Evolutionary conservation across 352 stramenopile species (phyloP), one percentile per base, ranked within the genome.

Genomic region (Paralagenidium karlingii): DNA sequence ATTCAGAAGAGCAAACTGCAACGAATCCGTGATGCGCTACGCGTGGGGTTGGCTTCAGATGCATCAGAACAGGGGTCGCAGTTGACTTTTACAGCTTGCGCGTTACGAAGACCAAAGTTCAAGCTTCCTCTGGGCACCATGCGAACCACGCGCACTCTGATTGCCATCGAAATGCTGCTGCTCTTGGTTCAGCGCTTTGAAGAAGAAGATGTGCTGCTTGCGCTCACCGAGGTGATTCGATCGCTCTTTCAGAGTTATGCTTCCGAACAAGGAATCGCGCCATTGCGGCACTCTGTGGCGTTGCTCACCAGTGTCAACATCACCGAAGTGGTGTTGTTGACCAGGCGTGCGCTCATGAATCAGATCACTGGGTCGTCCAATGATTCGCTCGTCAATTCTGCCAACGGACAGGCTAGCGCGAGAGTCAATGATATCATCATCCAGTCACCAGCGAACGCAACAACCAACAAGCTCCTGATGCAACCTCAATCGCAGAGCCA

Each of bases 231-330:
- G 20, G 45, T 49, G 13, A 41, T 68, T 5, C 48, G 51, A 12
- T 15, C 37, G 26, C 39, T 53, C 5, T 54, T 37, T 12, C 47
- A 55, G n/a, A 41, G 40, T 4, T 50, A 59, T n/a, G 53, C 55
- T 16, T 10, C 24, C 16, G 24, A 51, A 3, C 48, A 43, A 28
- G 50, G 34, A 3, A 8, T 58, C 19, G 10, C 15, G 2, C 37
- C 43, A 8, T 28, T 60, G 1, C 25, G 43, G 3, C 45, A 54
- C 18, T 34, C 43, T 0, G 25, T 43, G 1, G 38, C 33, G 22
- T 42, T 69, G 2, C 24, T 79, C 13, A 73, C 62, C 3, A 55
- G 45, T 24, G 47, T 21, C 15, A 79, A 79, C 38, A 61, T 79
- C 16, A 27, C 61, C 13, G 36, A 47, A 6, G 52, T 56, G 13